Evolutionary conservation across 1,139 yeast species (phyloP).

Genomic region (Suzukiozyma palmioleophila): DNA sequence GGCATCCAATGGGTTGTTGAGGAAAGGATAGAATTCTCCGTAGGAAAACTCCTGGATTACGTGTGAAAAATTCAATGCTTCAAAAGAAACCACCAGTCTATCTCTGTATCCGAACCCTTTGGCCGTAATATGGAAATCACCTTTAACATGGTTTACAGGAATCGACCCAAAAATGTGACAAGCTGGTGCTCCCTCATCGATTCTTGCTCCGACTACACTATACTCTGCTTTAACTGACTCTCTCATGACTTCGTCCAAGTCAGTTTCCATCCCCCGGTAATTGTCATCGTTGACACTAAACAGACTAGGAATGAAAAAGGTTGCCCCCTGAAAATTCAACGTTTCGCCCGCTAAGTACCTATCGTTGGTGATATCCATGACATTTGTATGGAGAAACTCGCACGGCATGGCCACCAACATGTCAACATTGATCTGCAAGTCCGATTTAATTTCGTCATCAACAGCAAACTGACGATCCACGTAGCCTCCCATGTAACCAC

Average conservation of each 20-base stretch:
- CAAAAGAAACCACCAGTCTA: conserved; percentile 40
- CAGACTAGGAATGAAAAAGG: conserved; percentile 49
- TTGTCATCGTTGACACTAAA: conserved; percentile 42
- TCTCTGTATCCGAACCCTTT: conserved; percentile 60
- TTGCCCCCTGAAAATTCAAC: conserved; percentile 60
- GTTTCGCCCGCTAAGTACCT: conserved; percentile 72
- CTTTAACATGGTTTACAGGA: conserved; percentile 82
- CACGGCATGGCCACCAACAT: conserved; percentile 84
- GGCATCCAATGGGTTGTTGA: conserved; percentile 80
- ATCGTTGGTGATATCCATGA: conserved; percentile 74
- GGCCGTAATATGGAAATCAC: conserved; percentile 82
- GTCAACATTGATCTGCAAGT: conserved; percentile 71
- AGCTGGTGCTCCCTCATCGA: conserved; percentile 59
- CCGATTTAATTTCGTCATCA: conserved; percentile 56
- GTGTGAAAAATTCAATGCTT: conserved; percentile 74
- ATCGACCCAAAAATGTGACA: conserved; percentile 87
- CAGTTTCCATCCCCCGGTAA: conserved; percentile 54
- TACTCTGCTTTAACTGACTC: conserved; percentile 66
- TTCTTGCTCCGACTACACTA: conserved; percentile 34
- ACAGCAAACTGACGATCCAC: conserved; percentile 77
- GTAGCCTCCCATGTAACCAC: conserved; percentile 80
- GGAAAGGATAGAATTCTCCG: conserved; percentile 84
- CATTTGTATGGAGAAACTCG: conserved; percentile 67
- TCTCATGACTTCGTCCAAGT: conserved; percentile 59
- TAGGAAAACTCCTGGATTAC: conserved; percentile 82